Percentiles rank a stretch among this genome's conserved stretches.
Conservation (phyloP, 2,329 filamentous ascomycete species). For the Pseudogymnoascus sp. region DNA sequence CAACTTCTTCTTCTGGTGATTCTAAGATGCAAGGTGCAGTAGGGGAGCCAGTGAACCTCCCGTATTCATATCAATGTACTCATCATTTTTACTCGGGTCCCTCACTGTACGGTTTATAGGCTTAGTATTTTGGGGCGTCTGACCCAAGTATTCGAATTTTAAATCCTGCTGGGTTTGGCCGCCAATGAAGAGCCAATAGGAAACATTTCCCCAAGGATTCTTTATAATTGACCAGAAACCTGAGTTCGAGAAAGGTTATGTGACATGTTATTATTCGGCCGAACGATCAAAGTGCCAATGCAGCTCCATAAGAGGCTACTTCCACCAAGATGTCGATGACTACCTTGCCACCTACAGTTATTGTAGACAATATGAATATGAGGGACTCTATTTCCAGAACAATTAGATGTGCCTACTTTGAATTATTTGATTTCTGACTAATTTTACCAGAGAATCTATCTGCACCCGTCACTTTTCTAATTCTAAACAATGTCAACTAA, state of each 20-base stretch:
- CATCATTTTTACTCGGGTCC: not conserved
- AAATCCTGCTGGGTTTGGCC: not conserved
- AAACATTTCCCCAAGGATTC: not conserved
- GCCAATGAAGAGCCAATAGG: not conserved
- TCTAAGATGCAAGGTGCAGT: not conserved
- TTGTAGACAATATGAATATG: not conserved
- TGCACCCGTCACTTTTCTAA: not conserved
- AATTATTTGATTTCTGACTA: not conserved
- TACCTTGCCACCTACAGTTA: not conserved
- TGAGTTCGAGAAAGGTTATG: not conserved
- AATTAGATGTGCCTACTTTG: not conserved
- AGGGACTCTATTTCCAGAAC: not conserved
- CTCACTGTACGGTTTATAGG: not conserved
- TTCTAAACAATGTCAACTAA: slow-evolving; percentile 1
- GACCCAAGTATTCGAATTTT: not conserved
- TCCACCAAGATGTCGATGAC: not conserved
- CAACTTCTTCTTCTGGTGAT: not conserved
- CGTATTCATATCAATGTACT: not conserved
- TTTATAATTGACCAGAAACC: not conserved
- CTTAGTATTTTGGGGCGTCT: not conserved
- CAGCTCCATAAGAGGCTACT: not conserved
- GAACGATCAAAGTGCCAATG: not conserved
- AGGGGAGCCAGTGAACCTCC: not conserved
- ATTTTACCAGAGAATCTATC: not conserved
- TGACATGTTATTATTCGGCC: not conserved